These are phyloP conservation scores for Chlorella sp. DNA, from an alignment of 139 green algal species.

Conservation along the genomic window DNA sequence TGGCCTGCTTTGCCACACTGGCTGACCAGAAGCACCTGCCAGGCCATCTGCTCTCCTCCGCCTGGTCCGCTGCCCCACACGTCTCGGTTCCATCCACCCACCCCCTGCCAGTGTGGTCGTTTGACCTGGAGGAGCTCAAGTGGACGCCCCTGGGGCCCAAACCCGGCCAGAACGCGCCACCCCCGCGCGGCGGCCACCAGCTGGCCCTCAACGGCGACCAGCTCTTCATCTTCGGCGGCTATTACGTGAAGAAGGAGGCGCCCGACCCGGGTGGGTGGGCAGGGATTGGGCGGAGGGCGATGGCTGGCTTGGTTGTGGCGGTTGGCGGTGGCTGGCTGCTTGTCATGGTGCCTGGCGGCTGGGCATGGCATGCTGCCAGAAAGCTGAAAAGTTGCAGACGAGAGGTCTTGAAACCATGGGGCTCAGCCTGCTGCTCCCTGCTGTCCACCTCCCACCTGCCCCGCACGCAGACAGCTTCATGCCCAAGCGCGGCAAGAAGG, in stretches of 20 bases:
- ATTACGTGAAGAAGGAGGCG: constrained; percentile 70
- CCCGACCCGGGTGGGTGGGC: not conserved
- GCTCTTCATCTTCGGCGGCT: constrained; percentile 92
- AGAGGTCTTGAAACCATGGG: too few species aligned
- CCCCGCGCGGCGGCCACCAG: constrained; percentile 75
- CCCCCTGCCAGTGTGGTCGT: constrained; percentile 66
- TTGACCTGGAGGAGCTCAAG: constrained; percentile 78
- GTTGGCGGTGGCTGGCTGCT: not conserved
- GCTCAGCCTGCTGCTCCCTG: not conserved
- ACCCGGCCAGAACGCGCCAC: constrained; percentile 39
- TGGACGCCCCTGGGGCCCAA: constrained; percentile 66
- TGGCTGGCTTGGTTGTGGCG: too few species aligned
- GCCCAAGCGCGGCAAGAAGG: constrained; percentile 30
- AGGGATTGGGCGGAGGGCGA: not conserved
- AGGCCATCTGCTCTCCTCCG: not conserved
- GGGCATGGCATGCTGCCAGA: too few species aligned
- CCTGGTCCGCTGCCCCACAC: not conserved
- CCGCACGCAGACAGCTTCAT: constrained; percentile 13
- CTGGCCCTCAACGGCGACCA: constrained; percentile 72
- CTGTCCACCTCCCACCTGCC: not conserved
- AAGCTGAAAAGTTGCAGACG: too few species aligned
- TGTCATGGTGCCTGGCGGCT: not conserved
- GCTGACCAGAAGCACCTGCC: not conserved
- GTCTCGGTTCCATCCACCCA: too few species aligned
- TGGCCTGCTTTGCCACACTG: not conserved